Conservation (phyloP, 768 basidiomycete genomes). For the Phylloporus sp. region DNA sequence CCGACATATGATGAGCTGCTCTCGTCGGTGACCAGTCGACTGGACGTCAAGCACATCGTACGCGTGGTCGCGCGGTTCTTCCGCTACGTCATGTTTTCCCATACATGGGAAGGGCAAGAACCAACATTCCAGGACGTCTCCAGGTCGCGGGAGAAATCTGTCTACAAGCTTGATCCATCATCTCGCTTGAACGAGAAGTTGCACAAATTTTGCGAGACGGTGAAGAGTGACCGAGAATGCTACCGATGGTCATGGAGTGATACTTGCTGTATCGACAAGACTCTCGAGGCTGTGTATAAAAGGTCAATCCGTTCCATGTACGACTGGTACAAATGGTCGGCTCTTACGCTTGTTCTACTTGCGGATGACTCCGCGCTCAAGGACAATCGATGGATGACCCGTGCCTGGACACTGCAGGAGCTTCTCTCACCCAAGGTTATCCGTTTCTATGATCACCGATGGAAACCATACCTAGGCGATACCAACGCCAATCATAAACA, state of each 20-base stretch:
- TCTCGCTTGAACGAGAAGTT: background rate
- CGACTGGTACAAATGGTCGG: constrained; percentile 1
- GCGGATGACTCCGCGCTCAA: background rate
- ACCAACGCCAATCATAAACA: background rate
- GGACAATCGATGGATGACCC: background rate
- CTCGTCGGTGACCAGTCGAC: background rate
- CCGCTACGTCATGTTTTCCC: constrained; percentile 6
- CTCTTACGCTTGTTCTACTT: background rate
- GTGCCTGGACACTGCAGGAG: constrained; percentile 5
- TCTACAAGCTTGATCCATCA: background rate
- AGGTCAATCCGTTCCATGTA: constrained; percentile 5
- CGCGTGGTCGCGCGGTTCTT: background rate
- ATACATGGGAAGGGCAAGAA: constrained; percentile 5
- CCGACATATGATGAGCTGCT: background rate
- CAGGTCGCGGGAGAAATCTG: background rate
- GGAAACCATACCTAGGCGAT: background rate
- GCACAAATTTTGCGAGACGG: background rate
- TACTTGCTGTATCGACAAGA: constrained; percentile 1
- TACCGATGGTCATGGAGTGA: constrained; percentile 3
- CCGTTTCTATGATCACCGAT: background rate
- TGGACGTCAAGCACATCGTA: background rate
- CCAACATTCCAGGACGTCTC: background rate
- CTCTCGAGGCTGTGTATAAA: background rate
- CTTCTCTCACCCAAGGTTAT: constrained; percentile 1
- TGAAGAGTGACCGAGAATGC: background rate